These are phyloP conservation scores for Fusarium guadeloupense DNA, from an alignment of 2,329 filamentous ascomycete species.

Conservation along the genomic window DNA sequence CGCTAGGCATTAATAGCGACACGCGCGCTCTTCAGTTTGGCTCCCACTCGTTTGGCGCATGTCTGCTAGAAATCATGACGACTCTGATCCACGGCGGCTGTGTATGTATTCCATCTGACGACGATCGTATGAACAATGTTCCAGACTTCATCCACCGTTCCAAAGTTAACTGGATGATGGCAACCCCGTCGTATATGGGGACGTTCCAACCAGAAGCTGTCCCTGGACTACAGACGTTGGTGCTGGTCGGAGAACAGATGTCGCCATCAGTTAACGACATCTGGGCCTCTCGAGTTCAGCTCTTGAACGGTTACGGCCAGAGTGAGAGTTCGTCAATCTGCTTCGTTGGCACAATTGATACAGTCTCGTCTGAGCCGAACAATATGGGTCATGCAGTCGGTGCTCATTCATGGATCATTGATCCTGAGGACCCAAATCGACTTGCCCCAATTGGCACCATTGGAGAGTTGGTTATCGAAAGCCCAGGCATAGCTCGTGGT, in stretches of 20 bases:
- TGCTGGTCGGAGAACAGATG: constrained; percentile 9
- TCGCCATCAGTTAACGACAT: neutral
- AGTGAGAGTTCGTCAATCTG: constrained; percentile 23
- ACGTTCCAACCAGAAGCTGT: neutral
- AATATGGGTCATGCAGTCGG: constrained; percentile 22
- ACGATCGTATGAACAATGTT: constrained; percentile 34
- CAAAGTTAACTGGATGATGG: constrained; percentile 24
- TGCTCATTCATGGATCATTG: constrained; percentile 25
- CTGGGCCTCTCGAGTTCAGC: constrained; percentile 33
- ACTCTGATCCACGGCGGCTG: constrained; percentile 23
- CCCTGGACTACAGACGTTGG: neutral
- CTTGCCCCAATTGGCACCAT: constrained; percentile 21
- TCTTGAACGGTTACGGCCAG: constrained; percentile 54
- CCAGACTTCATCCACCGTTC: constrained; percentile 7
- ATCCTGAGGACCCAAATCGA: constrained; percentile 1
- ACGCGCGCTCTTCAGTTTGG: constrained; percentile 29
- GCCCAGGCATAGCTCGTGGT: constrained; percentile 28
- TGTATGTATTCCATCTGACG: constrained; percentile 36
- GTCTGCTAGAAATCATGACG: constrained; percentile 20
- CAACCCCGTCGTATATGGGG: constrained; percentile 24
- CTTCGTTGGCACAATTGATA: neutral
- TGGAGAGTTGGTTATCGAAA: constrained; percentile 36
- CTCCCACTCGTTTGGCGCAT: constrained; percentile 31
- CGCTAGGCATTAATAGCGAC: neutral
- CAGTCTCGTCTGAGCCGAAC: neutral